Percentiles rank a stretch among this genome's conserved stretches.
These are phyloP conservation scores for Phalaenopsis aphrodite DNA, from an alignment of 106 monocot species.

Conservation along the genomic window DNA sequence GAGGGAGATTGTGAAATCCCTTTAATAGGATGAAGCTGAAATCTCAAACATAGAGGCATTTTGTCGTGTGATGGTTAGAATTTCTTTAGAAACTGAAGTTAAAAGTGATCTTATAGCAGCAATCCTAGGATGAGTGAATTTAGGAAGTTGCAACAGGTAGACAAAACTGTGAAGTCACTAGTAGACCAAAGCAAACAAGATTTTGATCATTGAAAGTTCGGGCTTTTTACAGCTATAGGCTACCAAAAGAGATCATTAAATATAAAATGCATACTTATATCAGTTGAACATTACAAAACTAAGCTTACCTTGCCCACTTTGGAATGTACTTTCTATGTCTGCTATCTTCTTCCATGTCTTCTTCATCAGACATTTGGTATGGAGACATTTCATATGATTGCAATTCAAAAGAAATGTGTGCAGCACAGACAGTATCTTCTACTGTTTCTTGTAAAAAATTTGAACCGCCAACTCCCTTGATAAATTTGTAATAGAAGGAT, in stretches of 20 bases:
- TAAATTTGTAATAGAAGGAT: background rate
- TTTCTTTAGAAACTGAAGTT: too few species aligned
- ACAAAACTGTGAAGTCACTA: too few species aligned
- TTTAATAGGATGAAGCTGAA: too few species aligned
- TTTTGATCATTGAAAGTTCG: too few species aligned
- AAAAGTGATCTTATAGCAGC: too few species aligned
- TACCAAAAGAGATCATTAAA: background rate
- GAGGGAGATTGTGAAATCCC: too few species aligned
- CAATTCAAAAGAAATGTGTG: slow-evolving; percentile 19
- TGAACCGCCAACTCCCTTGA: slow-evolving; percentile 17
- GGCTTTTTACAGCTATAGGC: too few species aligned
- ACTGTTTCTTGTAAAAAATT: slow-evolving; percentile 15
- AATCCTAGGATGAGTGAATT: too few species aligned
- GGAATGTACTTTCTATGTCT: slow-evolving; percentile 55
- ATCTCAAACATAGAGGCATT: too few species aligned
- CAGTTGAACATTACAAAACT: background rate
- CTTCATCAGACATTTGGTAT: slow-evolving; percentile 80
- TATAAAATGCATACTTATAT: background rate
- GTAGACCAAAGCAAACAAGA: too few species aligned
- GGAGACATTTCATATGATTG: slow-evolving; percentile 88
- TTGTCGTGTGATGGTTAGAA: too few species aligned
- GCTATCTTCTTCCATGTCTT: slow-evolving; percentile 52
- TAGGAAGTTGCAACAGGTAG: too few species aligned
- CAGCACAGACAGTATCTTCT: slow-evolving; percentile 12
- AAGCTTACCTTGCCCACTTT: slow-evolving; percentile 69